A percentile compares a stretch with the other conserved stretches of the same genome.
Evolutionary conservation across 352 stramenopile species (phyloP).

Genomic region (Plasmopara muralis): DNA sequence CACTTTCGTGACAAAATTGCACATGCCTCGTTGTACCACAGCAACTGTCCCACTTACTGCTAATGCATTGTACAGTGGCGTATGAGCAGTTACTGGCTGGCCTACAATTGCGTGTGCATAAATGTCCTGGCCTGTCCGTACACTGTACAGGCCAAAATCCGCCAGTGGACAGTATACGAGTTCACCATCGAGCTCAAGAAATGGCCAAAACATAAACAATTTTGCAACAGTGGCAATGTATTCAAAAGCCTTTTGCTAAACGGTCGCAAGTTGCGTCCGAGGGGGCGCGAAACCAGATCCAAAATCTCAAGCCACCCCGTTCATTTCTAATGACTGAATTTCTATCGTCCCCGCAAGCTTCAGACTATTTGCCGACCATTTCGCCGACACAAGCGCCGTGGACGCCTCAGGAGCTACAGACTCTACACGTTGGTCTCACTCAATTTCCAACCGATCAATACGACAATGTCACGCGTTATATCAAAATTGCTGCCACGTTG

Average conservation of each 20-base stretch:
- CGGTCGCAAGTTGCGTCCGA: conserved; percentile 3
- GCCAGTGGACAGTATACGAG: conserved; percentile 62
- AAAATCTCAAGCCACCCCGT: conserved; percentile 7
- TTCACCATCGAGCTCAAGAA: conserved; percentile 51
- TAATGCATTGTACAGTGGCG: conserved; percentile 42
- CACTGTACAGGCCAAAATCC: conserved; percentile 41
- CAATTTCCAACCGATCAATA: conserved; percentile 53
- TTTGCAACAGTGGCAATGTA: background rate
- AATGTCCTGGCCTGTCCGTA: conserved; percentile 45
- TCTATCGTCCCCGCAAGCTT: conserved; percentile 21
- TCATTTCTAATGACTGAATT: conserved; percentile 13
- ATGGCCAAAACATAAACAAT: conserved; percentile 59
- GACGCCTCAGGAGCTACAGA: conserved; percentile 57
- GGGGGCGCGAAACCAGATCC: conserved; percentile 4
- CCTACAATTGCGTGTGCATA: conserved; percentile 47
- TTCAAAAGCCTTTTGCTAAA: conserved; percentile 9
- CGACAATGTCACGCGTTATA: conserved; percentile 80
- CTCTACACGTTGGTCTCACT: conserved; percentile 44
- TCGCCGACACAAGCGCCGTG: conserved; percentile 49
- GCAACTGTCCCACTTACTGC: conserved; percentile 48
- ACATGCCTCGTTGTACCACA: conserved; percentile 56
- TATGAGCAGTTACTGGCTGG: conserved; percentile 46
- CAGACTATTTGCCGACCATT: conserved; percentile 41
- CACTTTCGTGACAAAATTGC: conserved; percentile 77
- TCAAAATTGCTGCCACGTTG: conserved; percentile 67